Evolutionary conservation across 768 basidiomycete species (phyloP).

Genomic region (Leccinum subgranulosum): DNA sequence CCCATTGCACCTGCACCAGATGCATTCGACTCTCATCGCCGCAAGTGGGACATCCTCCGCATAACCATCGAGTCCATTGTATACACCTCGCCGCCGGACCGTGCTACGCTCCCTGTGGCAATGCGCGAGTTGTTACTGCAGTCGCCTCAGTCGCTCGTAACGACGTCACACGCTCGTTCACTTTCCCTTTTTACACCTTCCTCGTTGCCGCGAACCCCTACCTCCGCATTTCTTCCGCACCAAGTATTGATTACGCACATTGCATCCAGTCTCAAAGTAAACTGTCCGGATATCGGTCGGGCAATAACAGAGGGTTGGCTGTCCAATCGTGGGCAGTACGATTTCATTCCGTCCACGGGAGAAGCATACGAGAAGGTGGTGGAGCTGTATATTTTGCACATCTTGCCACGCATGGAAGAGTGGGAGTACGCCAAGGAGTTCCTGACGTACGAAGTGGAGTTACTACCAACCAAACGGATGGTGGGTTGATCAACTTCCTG

Average conservation of each 20-base stretch:
- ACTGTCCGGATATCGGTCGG: constrained; percentile 57
- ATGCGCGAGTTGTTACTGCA: constrained; percentile 53
- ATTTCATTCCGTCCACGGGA: constrained; percentile 29
- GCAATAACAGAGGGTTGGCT: constrained; percentile 80
- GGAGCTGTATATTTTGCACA: constrained; percentile 71
- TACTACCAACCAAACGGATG: constrained; percentile 46
- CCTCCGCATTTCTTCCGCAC: constrained; percentile 60
- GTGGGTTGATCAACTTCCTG: constrained; percentile 35
- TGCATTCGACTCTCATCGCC: constrained; percentile 47
- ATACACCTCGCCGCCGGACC: constrained; percentile 51
- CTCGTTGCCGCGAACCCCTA: constrained; percentile 35
- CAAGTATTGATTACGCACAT: constrained; percentile 69
- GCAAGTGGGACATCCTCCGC: constrained; percentile 86
- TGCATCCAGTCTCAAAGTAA: constrained; percentile 66
- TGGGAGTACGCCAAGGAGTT: constrained; percentile 83
- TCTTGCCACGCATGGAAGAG: constrained; percentile 69
- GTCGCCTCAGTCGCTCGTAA: constrained; percentile 57
- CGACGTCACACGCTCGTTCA: constrained; percentile 59
- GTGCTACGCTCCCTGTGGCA: constrained; percentile 42
- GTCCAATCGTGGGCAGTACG: constrained; percentile 47
- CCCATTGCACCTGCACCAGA: constrained; percentile 36
- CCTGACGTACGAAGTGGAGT: constrained; percentile 67
- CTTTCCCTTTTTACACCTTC: constrained; percentile 63
- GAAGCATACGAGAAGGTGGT: constrained; percentile 72
- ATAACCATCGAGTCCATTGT: constrained; percentile 79